These are phyloP conservation scores for Tremella yokohamensis DNA, from an alignment of 768 basidiomycete genomes.

Conservation along the genomic window DNA sequence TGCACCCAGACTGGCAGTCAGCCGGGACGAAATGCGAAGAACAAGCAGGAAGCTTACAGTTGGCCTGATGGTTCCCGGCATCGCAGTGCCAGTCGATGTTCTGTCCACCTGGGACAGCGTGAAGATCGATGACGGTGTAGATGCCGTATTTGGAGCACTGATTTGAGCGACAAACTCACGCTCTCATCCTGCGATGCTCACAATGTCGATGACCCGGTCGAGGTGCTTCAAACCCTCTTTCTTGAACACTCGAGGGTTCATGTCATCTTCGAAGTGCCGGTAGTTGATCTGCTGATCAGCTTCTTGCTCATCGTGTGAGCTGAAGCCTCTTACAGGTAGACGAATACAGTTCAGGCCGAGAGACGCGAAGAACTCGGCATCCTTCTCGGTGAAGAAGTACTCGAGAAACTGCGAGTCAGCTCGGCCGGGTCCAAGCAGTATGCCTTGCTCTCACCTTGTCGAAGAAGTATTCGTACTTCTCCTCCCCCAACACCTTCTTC, in stretches of 20 bases:
- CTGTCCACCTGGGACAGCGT: conserved; percentile 57
- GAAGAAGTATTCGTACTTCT: conserved; percentile 71
- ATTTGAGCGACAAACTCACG: conserved; percentile 52
- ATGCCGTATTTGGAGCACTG: conserved; percentile 69
- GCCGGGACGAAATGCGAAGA: conserved; percentile 1
- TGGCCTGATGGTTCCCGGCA: conserved; percentile 37
- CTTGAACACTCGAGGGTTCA: conserved; percentile 74
- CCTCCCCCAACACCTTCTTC: conserved; percentile 62
- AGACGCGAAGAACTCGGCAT: conserved; percentile 71
- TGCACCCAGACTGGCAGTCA: conserved; percentile 65
- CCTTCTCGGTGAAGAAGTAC: conserved; percentile 73
- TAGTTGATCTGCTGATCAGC: conserved; percentile 31
- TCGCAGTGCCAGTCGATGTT: conserved; percentile 73
- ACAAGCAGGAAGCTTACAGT: conserved; percentile 22
- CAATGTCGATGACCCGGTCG: conserved; percentile 68
- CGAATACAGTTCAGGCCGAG: conserved; percentile 78
- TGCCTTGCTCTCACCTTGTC: conserved; percentile 62
- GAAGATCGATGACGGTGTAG: conserved; percentile 72
- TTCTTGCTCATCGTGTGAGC: background rate
- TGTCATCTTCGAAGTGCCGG: conserved; percentile 58
- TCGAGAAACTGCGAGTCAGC: conserved; percentile 62
- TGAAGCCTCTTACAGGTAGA: conserved; percentile 23
- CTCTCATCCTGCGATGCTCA: background rate
- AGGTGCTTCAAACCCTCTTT: conserved; percentile 73
- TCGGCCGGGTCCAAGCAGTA: background rate